Base-by-base conservation (phyloP, 345 rosid genomes). In the Aurinia saxatilis region DNA sequence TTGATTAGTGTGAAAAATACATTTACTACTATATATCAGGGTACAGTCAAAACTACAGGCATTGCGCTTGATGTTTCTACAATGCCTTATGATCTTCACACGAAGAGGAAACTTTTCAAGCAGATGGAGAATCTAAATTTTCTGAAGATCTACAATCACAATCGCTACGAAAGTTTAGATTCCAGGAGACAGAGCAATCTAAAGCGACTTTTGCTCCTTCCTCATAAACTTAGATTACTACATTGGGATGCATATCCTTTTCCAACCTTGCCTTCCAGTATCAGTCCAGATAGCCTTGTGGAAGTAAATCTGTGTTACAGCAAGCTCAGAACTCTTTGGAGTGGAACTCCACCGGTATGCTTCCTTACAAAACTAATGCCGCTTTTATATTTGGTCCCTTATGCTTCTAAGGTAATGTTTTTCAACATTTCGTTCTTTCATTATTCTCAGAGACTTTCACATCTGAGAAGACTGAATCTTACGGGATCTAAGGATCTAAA, bases 241-340 rank as follows among this genome's bases (percentile, higher is more conserved):
- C 55, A 47, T 14, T 60, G 55, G 66, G 55, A 60, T 45, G 46
- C 27, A 47, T 60, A 60, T 35, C 66, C 66, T 9, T 60, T 34
- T 35, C 47, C 44, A 60, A 35, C 45, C 35, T 60, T 60, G 35
- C 44, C 55, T 35, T 5, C 54, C 46, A 10, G 5, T 8, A 21
- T 47, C 23, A 9, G 2, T 60, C 54, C 34, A 5, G 46, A 35
- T 35, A 29, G 3, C 30, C 56, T 50, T 8, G 56, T 30, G 5
- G 56, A 30, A 50, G 8, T 50, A 8, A 50, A 9, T 30, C 38
- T 50, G 7, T 30, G 56, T 50, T 8, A 50, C 23, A 50, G 37
- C 55, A 21, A 21, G 27, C 52, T 47, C 33, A 23, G 1, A 21
- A 3, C 9, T 0, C 52, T 23, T 8, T 47, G 52, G 52, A 47